Conservation (phyloP, 73 alveolate species). For the Tetrahymena elliotti region DNA sequence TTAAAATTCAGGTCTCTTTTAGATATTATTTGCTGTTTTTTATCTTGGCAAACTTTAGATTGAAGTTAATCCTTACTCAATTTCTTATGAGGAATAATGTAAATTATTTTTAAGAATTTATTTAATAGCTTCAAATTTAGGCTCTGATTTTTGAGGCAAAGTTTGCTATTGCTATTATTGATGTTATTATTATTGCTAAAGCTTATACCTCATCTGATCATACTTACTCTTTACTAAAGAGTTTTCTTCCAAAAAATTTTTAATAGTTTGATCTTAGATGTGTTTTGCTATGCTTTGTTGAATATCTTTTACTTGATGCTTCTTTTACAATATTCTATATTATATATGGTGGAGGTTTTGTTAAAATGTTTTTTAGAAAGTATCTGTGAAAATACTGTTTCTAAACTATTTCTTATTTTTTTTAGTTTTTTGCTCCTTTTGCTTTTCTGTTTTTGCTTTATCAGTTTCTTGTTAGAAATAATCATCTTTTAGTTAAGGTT, state of each 20-base stretch:
- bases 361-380: background rate
- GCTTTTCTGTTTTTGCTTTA: background rate
- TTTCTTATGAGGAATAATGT: background rate
- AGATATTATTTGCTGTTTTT: background rate
- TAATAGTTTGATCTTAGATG: background rate
- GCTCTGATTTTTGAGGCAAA: background rate
- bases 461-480: background rate
- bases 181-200: background rate
- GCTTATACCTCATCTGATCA: background rate
- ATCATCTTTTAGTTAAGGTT: background rate
- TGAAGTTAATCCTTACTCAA: background rate
- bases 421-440: background rate
- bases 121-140: background rate
- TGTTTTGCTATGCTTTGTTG: background rate
- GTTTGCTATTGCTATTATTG: background rate
- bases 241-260: background rate
- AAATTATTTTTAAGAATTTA: background rate
- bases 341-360: background rate
- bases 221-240: background rate
- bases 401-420: background rate
- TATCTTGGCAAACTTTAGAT: background rate
- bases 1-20: background rate
- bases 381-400: background rate
- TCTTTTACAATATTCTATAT: background rate
- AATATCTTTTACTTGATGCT: background rate